phyloP scores from a whole-genome alignment of 345 rosid species.

The Eucalyptus polybractea region DNA sequence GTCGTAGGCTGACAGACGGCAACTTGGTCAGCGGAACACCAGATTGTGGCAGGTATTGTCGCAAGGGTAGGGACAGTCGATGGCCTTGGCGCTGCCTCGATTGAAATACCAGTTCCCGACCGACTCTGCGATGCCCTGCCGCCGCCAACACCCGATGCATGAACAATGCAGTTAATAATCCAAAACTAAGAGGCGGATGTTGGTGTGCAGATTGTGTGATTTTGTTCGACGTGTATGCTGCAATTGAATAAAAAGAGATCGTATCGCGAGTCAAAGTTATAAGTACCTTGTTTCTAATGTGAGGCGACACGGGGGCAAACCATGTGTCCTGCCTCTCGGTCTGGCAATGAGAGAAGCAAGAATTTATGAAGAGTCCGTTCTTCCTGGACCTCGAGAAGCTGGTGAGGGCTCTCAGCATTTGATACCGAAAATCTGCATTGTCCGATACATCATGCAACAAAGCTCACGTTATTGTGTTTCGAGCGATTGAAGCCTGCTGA shows the following conservation, averaged over 20 bases:
- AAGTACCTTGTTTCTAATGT: conserved; percentile 25
- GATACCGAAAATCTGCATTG: conserved; percentile 29
- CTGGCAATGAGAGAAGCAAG: conserved; percentile 53
- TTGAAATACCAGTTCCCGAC: conserved; percentile 49
- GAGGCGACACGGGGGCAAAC: conserved; percentile 33
- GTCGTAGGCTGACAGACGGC: neutral
- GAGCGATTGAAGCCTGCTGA: neutral
- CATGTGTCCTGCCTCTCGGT: conserved; percentile 49
- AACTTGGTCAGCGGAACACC: conserved; percentile 5
- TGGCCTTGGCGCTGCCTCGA: conserved; percentile 5
- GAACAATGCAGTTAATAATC: neutral
- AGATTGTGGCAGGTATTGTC: conserved; percentile 42
- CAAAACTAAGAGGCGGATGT: neutral
- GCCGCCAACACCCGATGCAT: neutral
- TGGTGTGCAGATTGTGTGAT: neutral
- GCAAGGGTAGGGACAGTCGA: conserved; percentile 46
- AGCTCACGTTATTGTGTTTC: neutral
- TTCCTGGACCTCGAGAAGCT: conserved; percentile 19
- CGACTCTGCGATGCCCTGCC: conserved; percentile 37
- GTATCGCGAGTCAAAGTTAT: neutral
- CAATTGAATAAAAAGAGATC: neutral
- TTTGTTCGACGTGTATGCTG: neutral
- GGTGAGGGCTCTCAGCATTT: conserved; percentile 26
- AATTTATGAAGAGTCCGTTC: conserved; percentile 36
- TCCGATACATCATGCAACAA: neutral